Evolutionary conservation across 1,139 yeast species (phyloP), one percentile per base, ranked within the genome.

Genomic region (Hyphopichia buzzinii): DNA sequence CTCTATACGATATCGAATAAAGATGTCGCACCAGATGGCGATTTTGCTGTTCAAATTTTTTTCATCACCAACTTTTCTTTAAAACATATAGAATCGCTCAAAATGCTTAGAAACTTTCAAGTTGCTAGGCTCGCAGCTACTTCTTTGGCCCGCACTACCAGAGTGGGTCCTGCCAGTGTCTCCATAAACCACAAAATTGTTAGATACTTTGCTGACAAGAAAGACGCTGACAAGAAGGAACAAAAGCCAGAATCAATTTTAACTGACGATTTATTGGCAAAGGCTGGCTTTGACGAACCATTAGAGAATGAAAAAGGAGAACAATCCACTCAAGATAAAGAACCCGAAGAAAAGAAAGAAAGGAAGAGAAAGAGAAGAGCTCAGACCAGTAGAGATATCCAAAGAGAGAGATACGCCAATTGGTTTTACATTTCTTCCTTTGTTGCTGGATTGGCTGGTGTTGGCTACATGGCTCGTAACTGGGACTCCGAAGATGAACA

Each of bases 401-500:
- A 70, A 47, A 62, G 76, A 52, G 84, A 85, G 59, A 74, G 69
- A 50, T 74, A 77, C 47, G 89, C 92, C 38, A 82, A 80, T 55
- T 64, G 80, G 64, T 81, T 83, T 52, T 84, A 84, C 60, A 56
- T 81, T 38, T 74, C 78, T 16, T 55, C 85, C 30, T 64, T 86
- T n/a, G 78, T 80, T 17, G 74, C 74, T 14, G 75, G 77, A 3
- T 46, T 80, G 28, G 84, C 81, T 15, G 90, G 88, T 23, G 71
- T 77, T 33, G 87, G 79, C 8, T 92, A 86, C 60, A 62, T 88
- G 67, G 76, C 84, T 38, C 81, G 98, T 61, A 82, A 89, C 52
- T 90, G 96, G 90, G 96, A 87, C 44, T 80, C 76, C 12, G 84
- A 72, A 41, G 94, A 84, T 47, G 85, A 84, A 45, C 79, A 76